These are phyloP conservation scores for Aspergillus indologenus DNA, from an alignment of 495 filamentous ascomycete genomes.

Conservation along the genomic window DNA sequence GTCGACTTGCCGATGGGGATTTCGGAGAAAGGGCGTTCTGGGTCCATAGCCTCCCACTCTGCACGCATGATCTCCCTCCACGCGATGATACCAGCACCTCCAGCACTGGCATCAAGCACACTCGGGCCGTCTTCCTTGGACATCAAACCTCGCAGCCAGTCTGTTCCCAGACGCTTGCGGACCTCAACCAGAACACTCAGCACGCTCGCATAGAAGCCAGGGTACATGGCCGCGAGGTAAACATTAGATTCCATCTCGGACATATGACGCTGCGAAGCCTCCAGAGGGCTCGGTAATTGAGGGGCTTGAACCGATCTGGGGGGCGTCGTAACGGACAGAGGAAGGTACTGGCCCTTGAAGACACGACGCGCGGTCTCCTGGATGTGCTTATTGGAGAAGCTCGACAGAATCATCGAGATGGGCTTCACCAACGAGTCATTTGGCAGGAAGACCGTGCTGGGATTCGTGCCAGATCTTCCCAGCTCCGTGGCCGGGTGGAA, in stretches of 20 bases:
- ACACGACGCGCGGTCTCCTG: slow-evolving; percentile 59
- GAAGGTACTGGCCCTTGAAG: slow-evolving; percentile 73
- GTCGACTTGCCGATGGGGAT: slow-evolving; percentile 51
- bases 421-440: slow-evolving; percentile 62
- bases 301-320: slow-evolving; percentile 46
- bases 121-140: slow-evolving; percentile 66
- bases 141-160: slow-evolving; percentile 73
- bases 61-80: slow-evolving; percentile 80
- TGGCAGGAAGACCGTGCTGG: slow-evolving; percentile 69
- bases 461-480: slow-evolving; percentile 63
- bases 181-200: slow-evolving; percentile 77
- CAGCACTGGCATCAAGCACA: slow-evolving; percentile 81
- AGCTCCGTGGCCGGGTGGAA: slow-evolving; percentile 63
- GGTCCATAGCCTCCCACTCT: slow-evolving; percentile 66
- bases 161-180: slow-evolving; percentile 74
- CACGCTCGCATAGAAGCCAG: slow-evolving; percentile 71
- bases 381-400: slow-evolving; percentile 70
- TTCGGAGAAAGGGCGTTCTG: slow-evolving; percentile 38
- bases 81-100: slow-evolving; percentile 78
- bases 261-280: slow-evolving; percentile 70
- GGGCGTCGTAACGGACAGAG: slow-evolving; percentile 64
- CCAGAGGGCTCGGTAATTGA: slow-evolving; percentile 67
- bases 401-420: slow-evolving; percentile 60
- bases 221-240: slow-evolving; percentile 74
- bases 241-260: slow-evolving; percentile 82